Evolutionary conservation across 1,139 yeast species (phyloP), one percentile per base, ranked within the genome.

Genomic region (Scheffersomyces cryptocercus): DNA sequence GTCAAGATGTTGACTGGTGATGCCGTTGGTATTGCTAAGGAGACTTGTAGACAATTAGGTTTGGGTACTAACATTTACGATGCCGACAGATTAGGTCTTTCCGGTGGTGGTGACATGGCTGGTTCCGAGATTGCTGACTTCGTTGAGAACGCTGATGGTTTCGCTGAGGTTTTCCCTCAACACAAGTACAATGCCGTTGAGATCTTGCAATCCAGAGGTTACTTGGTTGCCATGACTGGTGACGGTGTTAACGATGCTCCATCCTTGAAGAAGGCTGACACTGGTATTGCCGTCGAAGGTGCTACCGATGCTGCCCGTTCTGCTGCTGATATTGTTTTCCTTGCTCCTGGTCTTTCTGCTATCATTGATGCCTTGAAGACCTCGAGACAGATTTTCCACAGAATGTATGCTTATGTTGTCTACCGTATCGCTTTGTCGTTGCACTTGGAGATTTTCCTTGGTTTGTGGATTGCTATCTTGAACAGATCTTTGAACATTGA

Each of bases 1-100:
- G 96, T 89, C 63, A 89, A 89, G 88, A 89, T 89, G 97, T 83
- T 89, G 72, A 89, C 97, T 79, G 97, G 97, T 87, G 97, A 89
- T 78, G 97, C 97, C 76, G 96, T 89, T 68, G 97, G 96, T 82
- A 89, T 89, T 77, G 97, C 97, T 68, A 89, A 89, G 85, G 97
- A 89, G 80, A 89, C 97, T 70, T 88, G 96, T 81, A 88, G 96
- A 83, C 96, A 89, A 86, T 81, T 89, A 72, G 96, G 96, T 71
- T 82, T 89, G 64, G 97, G 97, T 81, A 87, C 95, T 64, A 88
- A 88, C 90, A 90, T 89, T 66, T 89, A 88, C 82, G 93, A 89
- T 77, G 96, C 97, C 67, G 97, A 89, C 79, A 86, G 93, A 83
- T 82, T 88, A 72, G 96, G 96, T 82, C 81, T 88, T 70, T 90